Evolutionary conservation across 148 eudicot species (phyloP).

Genomic region (Fagopyrum tataricum): DNA sequence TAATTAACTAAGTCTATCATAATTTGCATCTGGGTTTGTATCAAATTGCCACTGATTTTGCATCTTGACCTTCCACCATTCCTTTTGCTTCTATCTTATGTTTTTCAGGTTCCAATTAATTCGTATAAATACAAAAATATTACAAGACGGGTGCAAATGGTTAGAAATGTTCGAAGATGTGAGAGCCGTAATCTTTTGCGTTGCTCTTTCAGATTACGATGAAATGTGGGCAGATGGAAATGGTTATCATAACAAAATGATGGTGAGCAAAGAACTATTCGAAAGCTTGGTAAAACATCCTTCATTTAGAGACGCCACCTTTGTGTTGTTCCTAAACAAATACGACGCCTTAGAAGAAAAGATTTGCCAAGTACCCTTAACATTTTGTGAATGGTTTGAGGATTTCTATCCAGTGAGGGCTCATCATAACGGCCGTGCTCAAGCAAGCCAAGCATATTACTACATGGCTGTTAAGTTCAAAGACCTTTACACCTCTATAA

Average conservation of each 20-base stretch:
- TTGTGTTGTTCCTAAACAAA: slow-evolving; percentile 71
- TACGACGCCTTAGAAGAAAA: slow-evolving; percentile 88
- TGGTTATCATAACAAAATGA: slow-evolving; percentile 47
- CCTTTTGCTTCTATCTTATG: neutral
- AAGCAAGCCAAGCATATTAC: slow-evolving; percentile 85
- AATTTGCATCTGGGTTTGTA: too few species aligned
- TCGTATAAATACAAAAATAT: slow-evolving; percentile 75
- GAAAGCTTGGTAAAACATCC: slow-evolving; percentile 68
- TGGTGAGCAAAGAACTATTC: slow-evolving; percentile 76
- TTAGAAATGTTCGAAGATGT: slow-evolving; percentile 97
- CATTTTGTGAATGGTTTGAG: slow-evolving; percentile 70
- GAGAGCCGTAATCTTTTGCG: slow-evolving; percentile 70
- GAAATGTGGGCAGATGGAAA: slow-evolving; percentile 26
- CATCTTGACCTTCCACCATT: neutral
- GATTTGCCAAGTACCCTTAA: slow-evolving; percentile 49
- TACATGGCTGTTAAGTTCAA: slow-evolving; percentile 94
- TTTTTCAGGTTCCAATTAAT: slow-evolving; percentile 76
- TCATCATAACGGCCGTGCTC: slow-evolving; percentile 57
- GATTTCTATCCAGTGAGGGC: slow-evolving; percentile 76
- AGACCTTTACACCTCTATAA: slow-evolving; percentile 72
- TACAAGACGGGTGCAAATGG: slow-evolving; percentile 96
- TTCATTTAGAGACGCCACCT: slow-evolving; percentile 72
- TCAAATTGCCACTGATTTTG: neutral
- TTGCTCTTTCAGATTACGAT: slow-evolving; percentile 81
- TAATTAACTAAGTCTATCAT: too few species aligned